Percentiles rank a stretch among this genome's conserved stretches.
These are phyloP conservation scores for Herpotrichia juniperi DNA, from an alignment of 2,329 filamentous ascomycete species.

Conservation along the genomic window DNA sequence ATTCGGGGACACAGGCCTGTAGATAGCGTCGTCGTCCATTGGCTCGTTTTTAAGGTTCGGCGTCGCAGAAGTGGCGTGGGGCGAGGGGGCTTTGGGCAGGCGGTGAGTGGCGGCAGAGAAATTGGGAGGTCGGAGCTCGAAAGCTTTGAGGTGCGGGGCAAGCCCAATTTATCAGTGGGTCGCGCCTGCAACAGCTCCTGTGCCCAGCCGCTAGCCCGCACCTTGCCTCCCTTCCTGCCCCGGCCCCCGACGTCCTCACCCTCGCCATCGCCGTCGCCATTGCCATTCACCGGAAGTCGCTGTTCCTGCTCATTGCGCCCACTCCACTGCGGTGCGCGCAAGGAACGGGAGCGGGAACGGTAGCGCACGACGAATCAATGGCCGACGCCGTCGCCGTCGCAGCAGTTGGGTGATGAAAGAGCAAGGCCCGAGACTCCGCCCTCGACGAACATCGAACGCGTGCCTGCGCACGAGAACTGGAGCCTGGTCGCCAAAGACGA, in stretches of 20 bases:
- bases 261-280: too few relatives aligned
- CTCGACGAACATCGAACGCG: conserved; percentile 6
- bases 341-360: neutral
- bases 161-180: conserved; percentile 13
- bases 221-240: conserved; percentile 1
- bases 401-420: conserved; percentile 43
- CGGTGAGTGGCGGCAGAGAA: neutral
- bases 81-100: neutral
- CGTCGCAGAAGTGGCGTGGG: neutral
- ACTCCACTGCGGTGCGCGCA: neutral
- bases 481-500: conserved; percentile 24
- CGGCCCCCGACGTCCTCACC: too few relatives aligned
- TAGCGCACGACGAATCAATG: neutral
- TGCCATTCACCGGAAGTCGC: too few relatives aligned
- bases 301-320: neutral
- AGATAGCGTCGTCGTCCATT: conserved; percentile 40
- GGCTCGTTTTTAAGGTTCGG: conserved; percentile 20
- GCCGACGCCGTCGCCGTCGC: neutral
- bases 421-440: conserved; percentile 36
- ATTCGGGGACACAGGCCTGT: conserved; percentile 51
- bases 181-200: neutral
- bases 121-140: neutral
- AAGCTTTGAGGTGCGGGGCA: conserved; percentile 1
- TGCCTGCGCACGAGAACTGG: conserved; percentile 8
- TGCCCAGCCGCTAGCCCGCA: neutral